Evolutionary conservation across 2,329 filamentous ascomycete species (phyloP).

Genomic region (Colletotrichum theobromicola): DNA sequence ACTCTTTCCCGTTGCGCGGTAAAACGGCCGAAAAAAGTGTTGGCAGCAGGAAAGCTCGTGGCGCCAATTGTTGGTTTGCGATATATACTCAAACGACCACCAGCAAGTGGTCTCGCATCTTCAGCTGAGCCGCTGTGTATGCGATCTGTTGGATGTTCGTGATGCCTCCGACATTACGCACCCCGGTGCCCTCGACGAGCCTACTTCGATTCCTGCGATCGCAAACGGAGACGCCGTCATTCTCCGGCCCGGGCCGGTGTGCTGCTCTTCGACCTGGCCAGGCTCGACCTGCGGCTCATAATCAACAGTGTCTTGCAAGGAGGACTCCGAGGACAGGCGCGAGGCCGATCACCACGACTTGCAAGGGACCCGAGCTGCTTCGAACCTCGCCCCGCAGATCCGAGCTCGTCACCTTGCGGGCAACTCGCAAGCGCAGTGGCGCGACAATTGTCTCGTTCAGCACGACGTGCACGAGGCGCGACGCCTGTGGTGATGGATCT

Average conservation of each 20-base stretch:
- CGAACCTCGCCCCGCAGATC: conserved; percentile 35
- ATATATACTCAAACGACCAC: background rate
- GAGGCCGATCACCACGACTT: conserved; percentile 22
- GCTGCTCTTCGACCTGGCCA: background rate
- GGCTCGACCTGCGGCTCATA: background rate
- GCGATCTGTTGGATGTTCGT: conserved; percentile 22
- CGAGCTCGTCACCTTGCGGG: conserved; percentile 19
- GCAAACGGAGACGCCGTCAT: conserved; percentile 67
- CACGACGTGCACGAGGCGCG: conserved; percentile 30
- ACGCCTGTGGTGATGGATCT: conserved; percentile 28
- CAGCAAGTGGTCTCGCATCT: background rate
- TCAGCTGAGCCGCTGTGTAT: background rate
- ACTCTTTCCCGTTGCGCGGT: background rate
- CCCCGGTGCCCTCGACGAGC: conserved; percentile 55
- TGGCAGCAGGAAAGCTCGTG: background rate
- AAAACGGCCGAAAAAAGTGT: conserved; percentile 11
- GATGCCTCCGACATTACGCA: conserved; percentile 43
- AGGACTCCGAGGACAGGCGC: conserved; percentile 23
- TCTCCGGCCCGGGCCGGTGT: conserved; percentile 48
- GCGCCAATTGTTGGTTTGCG: background rate
- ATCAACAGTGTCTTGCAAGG: background rate
- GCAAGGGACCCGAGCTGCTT: conserved; percentile 22
- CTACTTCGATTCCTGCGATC: conserved; percentile 76
- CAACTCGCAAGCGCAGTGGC: background rate
- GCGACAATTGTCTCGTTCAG: conserved; percentile 27